Base-by-base conservation (phyloP, 2,329 filamentous ascomycete species). In the Scedosporium minutisporum region DNA sequence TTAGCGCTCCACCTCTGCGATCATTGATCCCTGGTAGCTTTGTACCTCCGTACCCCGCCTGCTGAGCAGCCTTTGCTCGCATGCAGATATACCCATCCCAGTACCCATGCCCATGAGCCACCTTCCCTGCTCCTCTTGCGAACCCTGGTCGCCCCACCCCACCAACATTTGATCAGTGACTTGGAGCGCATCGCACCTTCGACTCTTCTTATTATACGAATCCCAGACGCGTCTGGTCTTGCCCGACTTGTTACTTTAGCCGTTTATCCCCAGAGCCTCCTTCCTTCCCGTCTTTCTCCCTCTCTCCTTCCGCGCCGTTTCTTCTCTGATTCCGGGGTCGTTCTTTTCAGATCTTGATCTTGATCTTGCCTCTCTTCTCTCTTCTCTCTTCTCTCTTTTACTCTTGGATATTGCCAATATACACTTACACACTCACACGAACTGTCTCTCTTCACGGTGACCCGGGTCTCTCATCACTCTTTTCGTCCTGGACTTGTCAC, bases 141-240 rank as follows among this genome's bases (percentile, higher is more conserved):
- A 55, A 55, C 51, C 51, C 51, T 55, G 51, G 51, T 55, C 51
- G 51, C 44, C 23, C 51, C 51, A 27, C 51, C 51, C 51, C 51
- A 55, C 51, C 51, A 23, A 48, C 44, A 48, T n/a, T n/a, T n/a
- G n/a, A n/a, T n/a, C 18, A n/a, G 44, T n/a, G 18, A 21, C 44
- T 38, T 38, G 44, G 18, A 48, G 44, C 51, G 51, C 51, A 23
- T 55, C 23, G 51, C 23, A 55, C 51, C 51, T 55, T 23, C 51
- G n/a, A 48, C 6, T 21, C 9, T 48, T 48, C 18, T 48, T 48
- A 7, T 48, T 48, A 7, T 48, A 48, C 44, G 18, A 48, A 23
- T 55, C 18, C 51, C 6, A 55, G 51, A 55, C 51, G 51, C 51
- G 51, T 55, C 51, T 23, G 23, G 51, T 38, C 10, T 14, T 38